Percentiles rank a stretch among this genome's conserved stretches.
Evolutionary conservation across 331 rosid genomes (phyloP).

Genomic region (Dryas integrifolia): DNA sequence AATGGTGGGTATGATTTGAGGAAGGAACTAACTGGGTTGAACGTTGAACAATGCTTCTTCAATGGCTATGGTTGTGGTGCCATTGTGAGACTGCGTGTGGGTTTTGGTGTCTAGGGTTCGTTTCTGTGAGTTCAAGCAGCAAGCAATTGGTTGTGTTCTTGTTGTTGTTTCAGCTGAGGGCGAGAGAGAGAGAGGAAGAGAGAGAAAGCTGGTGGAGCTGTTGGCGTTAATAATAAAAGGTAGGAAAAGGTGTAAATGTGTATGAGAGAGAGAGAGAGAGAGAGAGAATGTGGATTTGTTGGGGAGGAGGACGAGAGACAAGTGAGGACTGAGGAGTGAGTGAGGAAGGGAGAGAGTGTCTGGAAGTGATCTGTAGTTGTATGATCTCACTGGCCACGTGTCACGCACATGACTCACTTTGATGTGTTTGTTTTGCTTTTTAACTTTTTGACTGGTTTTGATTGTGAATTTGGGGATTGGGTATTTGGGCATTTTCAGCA

Average conservation of each 20-base stretch:
- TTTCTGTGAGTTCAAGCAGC: background rate
- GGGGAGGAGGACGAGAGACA: background rate
- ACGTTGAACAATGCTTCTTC: background rate
- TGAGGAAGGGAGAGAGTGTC: background rate
- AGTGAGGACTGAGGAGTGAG: background rate
- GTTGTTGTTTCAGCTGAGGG: conserved; percentile 2
- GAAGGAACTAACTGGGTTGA: background rate
- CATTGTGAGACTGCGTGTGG: conserved; percentile 25
- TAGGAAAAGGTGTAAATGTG: conserved; percentile 8
- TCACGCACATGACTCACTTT: conserved; percentile 36
- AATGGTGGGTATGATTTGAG: background rate
- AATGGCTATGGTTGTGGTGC: conserved; percentile 17
- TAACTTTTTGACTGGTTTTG: conserved; percentile 24
- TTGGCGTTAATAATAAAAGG: conserved; percentile 13
- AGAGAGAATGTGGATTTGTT: conserved; percentile 2
- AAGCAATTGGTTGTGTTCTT: background rate
- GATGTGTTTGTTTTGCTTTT: background rate
- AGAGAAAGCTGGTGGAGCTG: conserved; percentile 3
- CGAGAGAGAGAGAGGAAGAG: conserved; percentile 9
- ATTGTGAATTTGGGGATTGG: background rate
- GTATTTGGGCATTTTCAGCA: background rate
- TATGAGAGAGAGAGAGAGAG: conserved; percentile 5
- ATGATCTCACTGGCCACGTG: conserved; percentile 46
- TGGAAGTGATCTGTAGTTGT: conserved; percentile 3
- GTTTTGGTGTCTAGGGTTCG: no score